A percentile compares a stretch with the other conserved stretches of the same genome.
These are phyloP conservation scores for Nemania sp. DNA, from an alignment of 2,329 filamentous ascomycete species.

Conservation along the genomic window DNA sequence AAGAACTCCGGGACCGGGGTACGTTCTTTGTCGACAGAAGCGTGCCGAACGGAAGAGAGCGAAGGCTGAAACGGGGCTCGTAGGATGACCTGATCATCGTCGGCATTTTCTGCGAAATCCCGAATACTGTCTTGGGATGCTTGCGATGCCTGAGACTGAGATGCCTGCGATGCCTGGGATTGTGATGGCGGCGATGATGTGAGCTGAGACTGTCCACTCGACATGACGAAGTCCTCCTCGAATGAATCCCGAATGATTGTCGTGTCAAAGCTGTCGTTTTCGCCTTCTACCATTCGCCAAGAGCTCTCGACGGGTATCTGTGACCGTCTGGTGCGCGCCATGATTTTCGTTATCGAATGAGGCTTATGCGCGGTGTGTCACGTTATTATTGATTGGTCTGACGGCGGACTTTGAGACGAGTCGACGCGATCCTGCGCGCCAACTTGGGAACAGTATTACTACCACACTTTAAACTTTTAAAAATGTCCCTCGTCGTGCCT, in stretches of 20 bases:
- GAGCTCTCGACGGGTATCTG: slow-evolving; percentile 55
- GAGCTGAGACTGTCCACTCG: slow-evolving; percentile 54
- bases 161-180: slow-evolving; percentile 28
- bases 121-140: slow-evolving; percentile 62
- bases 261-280: slow-evolving; percentile 65
- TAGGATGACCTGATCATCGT: slow-evolving; percentile 60
- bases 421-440: not conserved
- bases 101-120: slow-evolving; percentile 56
- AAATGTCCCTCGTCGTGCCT: not conserved
- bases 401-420: not conserved
- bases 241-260: slow-evolving; percentile 53
- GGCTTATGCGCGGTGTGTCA: not conserved
- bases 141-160: slow-evolving; percentile 42
- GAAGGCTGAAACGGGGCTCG: slow-evolving; percentile 61
- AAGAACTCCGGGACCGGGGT: slow-evolving; percentile 57
- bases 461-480: not conserved
- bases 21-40: slow-evolving; percentile 40
- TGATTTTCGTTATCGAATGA: slow-evolving; percentile 12
- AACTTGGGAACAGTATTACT: not conserved
- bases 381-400: not conserved
- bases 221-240: slow-evolving; percentile 47
- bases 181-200: slow-evolving; percentile 40
- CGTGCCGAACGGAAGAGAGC: slow-evolving; percentile 41
- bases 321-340: slow-evolving; percentile 33
- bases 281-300: slow-evolving; percentile 63